phyloP scores from a whole-genome alignment of 2,329 filamentous ascomycete species.

The Thielaviopsis cerberus region DNA sequence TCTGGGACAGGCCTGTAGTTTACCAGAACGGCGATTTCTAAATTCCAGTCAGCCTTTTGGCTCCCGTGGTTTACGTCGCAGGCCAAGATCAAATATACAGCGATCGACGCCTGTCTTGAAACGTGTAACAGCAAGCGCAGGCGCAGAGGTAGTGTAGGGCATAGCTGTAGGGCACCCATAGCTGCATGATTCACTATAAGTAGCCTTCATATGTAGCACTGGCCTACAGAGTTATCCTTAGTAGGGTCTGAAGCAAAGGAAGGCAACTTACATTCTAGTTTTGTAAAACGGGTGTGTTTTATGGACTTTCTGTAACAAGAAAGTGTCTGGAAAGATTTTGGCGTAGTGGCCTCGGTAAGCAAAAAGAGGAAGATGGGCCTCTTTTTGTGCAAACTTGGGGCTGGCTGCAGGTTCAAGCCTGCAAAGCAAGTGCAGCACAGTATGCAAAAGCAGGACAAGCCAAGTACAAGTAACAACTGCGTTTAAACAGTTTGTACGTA shows the following conservation, averaged over 20 bases:
- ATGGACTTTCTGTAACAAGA: background rate
- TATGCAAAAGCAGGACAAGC: too few relatives aligned
- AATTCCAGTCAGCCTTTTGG: background rate
- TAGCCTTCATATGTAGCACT: background rate
- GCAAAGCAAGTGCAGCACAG: too few relatives aligned
- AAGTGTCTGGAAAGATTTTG: background rate
- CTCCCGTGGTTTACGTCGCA: background rate
- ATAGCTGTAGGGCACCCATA: background rate
- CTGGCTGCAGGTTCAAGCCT: too few relatives aligned
- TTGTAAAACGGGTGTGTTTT: background rate
- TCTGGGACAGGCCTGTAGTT: too few relatives aligned
- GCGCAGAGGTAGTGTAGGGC: too few relatives aligned
- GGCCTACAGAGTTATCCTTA: background rate
- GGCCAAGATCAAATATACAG: background rate
- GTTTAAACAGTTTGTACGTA: too few relatives aligned
- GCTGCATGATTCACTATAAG: background rate
- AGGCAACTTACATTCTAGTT: background rate
- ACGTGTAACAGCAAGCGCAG: background rate
- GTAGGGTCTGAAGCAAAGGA: background rate
- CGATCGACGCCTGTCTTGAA: background rate
- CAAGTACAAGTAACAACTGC: too few relatives aligned
- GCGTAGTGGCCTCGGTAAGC: background rate
- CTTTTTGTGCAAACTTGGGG: background rate
- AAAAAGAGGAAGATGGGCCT: background rate
- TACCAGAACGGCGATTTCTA: too few relatives aligned